Percentiles rank a stretch among this genome's conserved stretches.
Conservation (phyloP, 176 grass and related monocot genomes). For the Tuctoria greenei region DNA sequence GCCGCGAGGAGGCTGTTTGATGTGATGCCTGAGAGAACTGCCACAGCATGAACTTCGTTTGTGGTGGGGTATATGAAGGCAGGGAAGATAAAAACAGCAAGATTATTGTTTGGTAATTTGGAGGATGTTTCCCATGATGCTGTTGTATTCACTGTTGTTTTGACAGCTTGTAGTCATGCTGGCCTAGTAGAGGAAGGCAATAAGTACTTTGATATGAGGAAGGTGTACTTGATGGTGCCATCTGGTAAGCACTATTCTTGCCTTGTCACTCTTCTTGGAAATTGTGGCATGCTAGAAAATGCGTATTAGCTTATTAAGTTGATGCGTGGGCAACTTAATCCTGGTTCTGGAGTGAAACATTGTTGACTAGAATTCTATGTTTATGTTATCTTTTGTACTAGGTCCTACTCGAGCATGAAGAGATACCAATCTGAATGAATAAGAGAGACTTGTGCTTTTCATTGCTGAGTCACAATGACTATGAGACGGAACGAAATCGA, state of each 20-base stretch:
- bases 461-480: not conserved
- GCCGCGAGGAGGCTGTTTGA: constrained; percentile 57
- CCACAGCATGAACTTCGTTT: constrained; percentile 55
- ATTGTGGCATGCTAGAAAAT: constrained; percentile 59
- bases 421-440: constrained; percentile 2
- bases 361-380: constrained; percentile 4
- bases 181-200: constrained; percentile 82
- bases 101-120: constrained; percentile 53
- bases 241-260: constrained; percentile 79
- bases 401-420: not conserved
- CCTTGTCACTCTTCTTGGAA: constrained; percentile 79
- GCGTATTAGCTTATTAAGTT: constrained; percentile 69
- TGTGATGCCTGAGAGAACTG: constrained; percentile 65
- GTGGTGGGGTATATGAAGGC: constrained; percentile 77
- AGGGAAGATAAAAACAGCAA: constrained; percentile 60
- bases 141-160: constrained; percentile 72
- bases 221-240: constrained; percentile 62
- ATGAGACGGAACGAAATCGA: constrained; percentile 3
- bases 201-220: constrained; percentile 63
- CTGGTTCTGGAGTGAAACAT: constrained; percentile 52
- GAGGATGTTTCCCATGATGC: constrained; percentile 57
- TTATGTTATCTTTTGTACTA: constrained; percentile 15
- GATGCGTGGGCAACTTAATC: constrained; percentile 67
- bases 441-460: constrained; percentile 4
- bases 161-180: constrained; percentile 80